phyloP scores from a whole-genome alignment of 177 flowering plant species.

The Tripterygium wilfordii region DNA sequence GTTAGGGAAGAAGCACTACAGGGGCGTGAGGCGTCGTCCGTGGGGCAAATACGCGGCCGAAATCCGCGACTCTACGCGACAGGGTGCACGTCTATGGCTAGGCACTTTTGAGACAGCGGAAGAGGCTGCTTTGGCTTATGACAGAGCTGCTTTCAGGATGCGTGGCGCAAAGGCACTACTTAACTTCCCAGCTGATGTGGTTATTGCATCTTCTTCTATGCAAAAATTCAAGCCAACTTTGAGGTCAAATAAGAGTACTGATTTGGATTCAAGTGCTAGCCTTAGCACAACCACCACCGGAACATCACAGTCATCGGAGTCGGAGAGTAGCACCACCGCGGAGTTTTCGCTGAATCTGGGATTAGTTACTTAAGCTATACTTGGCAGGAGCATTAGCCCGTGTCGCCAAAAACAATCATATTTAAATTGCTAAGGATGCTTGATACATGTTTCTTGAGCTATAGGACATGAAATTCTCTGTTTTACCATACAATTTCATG shows the following conservation, averaged over 20 bases:
- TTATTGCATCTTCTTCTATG: conserved; percentile 8
- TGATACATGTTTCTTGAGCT: too few species aligned
- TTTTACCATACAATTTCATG: too few species aligned
- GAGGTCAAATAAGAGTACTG: not conserved
- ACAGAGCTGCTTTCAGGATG: conserved; percentile 65
- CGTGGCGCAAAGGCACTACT: conserved; percentile 63
- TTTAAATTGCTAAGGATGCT: too few species aligned
- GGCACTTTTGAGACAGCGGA: conserved; percentile 70
- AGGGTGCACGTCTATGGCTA: conserved; percentile 62
- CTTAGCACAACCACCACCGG: not conserved
- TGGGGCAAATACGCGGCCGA: conserved; percentile 88
- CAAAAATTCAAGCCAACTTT: conserved; percentile 4
- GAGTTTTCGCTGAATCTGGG: too few species aligned
- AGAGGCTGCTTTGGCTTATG: conserved; percentile 75
- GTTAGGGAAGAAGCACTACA: conserved; percentile 38
- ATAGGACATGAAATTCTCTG: too few species aligned
- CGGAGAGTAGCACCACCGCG: too few species aligned
- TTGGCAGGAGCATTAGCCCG: too few species aligned
- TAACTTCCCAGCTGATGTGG: conserved; percentile 56
- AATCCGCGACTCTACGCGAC: conserved; percentile 59
- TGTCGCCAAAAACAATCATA: too few species aligned
- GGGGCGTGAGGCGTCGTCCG: conserved; percentile 77
- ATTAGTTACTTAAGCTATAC: too few species aligned
- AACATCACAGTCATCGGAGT: conserved; percentile 3
- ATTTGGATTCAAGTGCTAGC: conserved; percentile 4